Conservation (phyloP, 345 rosid genomes). For the Eutrema heterophyllum region DNA sequence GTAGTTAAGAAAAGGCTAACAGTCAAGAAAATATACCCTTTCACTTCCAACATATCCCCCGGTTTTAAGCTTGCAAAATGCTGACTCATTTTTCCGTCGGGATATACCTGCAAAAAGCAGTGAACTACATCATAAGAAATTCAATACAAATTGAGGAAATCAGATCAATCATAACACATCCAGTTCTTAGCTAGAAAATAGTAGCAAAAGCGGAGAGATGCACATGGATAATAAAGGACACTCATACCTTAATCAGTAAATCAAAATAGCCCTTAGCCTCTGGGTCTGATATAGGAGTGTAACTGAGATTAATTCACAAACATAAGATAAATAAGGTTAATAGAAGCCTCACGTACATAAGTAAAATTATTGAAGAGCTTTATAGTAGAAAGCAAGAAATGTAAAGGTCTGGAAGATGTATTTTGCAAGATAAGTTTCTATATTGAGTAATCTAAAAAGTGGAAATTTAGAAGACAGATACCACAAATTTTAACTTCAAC, state of each 20-base stretch:
- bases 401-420: not conserved
- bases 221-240: not conserved
- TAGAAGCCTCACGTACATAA: not conserved
- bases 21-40: conserved; percentile 56
- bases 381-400: not conserved
- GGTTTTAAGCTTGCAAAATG: conserved; percentile 92
- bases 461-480: not conserved
- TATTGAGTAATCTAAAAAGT: not conserved
- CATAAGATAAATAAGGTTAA: not conserved
- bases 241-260: conserved; percentile 76
- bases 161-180: not conserved
- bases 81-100: conserved; percentile 98
- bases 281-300: conserved; percentile 93
- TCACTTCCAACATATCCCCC: conserved; percentile 84
- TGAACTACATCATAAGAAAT: conserved; percentile 1
- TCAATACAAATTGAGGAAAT: not conserved
- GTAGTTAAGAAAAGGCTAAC: not conserved
- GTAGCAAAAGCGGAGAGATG: not conserved
- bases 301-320: conserved; percentile 41
- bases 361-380: not conserved
- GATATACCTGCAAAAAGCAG: conserved; percentile 65
- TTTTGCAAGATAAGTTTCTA: not conserved
- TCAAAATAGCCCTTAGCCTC: conserved; percentile 87
- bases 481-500: not conserved
- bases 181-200: not conserved